Conservation (phyloP, 169 alveolate genomes). For the Toxoplasma gondii region DNA sequence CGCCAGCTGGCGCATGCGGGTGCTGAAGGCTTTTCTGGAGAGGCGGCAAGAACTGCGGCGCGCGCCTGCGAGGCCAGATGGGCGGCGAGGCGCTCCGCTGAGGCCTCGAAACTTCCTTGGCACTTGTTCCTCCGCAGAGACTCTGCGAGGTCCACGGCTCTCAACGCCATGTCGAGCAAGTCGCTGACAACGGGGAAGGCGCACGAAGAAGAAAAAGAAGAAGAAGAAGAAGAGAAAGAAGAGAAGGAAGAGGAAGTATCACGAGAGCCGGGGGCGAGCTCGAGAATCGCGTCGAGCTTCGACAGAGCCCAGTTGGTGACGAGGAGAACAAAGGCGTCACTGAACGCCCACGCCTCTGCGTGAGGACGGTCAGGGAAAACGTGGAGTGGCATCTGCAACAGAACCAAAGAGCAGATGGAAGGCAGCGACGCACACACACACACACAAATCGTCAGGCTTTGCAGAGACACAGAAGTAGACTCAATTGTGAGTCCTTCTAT, state of each 20-base stretch:
- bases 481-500: no score
- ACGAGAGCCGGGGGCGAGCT: background rate
- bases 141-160: background rate
- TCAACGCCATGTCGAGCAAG: background rate
- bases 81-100: background rate
- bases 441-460: no score
- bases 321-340: background rate
- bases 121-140: background rate
- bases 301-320: background rate
- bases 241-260: background rate
- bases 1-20: background rate
- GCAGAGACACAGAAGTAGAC: no score
- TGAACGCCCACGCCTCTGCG: background rate
- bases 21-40: background rate
- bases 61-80: background rate
- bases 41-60: background rate
- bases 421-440: no score
- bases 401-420: background rate
- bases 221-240: background rate
- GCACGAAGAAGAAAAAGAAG: background rate
- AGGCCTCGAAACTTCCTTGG: background rate
- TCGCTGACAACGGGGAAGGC: background rate
- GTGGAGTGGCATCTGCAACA: background rate
- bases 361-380: no score
- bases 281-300: background rate